phyloP scores from a whole-genome alignment of 352 stramenopile species.

The Globisporangium splendens region DNA sequence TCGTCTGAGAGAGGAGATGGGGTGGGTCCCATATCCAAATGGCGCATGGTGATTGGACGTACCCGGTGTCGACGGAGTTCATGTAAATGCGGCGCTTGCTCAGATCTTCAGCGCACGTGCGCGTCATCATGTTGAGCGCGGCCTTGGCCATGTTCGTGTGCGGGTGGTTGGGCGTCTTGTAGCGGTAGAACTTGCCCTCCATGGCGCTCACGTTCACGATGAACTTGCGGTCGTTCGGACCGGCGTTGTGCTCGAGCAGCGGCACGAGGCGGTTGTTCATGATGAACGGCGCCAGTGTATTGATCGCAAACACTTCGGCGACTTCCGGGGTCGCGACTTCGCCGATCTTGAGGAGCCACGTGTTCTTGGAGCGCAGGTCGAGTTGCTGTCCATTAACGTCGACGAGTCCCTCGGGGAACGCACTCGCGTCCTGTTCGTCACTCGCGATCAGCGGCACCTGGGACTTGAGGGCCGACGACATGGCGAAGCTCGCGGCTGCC shows the following conservation, averaged over 20 bases:
- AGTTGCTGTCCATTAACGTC: conserved; percentile 97
- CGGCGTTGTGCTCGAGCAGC: conserved; percentile 72
- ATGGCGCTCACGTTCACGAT: conserved; percentile 98
- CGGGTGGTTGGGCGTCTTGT: conserved; percentile 96
- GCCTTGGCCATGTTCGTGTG: conserved; percentile 99
- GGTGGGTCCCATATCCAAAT: neutral
- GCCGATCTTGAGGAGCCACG: conserved; percentile 94
- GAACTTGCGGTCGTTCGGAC: conserved; percentile 72
- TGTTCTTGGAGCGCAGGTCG: conserved; percentile 93
- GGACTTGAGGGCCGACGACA: conserved; percentile 81
- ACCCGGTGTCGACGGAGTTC: conserved; percentile 97
- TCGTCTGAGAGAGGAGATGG: conserved; percentile 8
- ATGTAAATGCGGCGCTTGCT: conserved; percentile 95
- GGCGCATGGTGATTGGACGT: conserved; percentile 15
- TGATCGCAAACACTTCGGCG: conserved; percentile 91
- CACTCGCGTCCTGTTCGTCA: conserved; percentile 52
- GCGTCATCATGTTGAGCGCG: conserved; percentile 98
- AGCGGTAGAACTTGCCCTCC: conserved; percentile 98
- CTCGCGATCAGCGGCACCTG: conserved; percentile 75
- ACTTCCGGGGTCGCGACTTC: conserved; percentile 88
- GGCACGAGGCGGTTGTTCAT: conserved; percentile 93
- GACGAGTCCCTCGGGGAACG: conserved; percentile 74
- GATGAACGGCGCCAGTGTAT: conserved; percentile 96
- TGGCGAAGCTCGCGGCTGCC: conserved; percentile 27
- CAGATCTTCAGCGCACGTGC: conserved; percentile 93